Evolutionary conservation across 225 moss, liverwort and hornwort genomes (phyloP).

Genomic region (Climacium dendroides): DNA sequence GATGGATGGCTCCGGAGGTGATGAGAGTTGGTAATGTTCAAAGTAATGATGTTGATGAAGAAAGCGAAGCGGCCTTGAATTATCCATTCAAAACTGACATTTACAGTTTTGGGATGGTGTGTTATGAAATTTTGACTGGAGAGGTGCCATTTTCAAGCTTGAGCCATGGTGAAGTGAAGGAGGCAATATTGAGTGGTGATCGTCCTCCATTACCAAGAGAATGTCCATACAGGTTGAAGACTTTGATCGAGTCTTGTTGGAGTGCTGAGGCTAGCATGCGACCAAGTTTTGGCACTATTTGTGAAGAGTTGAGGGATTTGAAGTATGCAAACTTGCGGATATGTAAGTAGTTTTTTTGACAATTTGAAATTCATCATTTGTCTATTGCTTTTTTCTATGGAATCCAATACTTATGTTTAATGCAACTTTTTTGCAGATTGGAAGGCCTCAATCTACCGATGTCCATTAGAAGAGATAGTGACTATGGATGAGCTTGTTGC

Average conservation of each 20-base stretch:
- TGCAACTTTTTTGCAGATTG: background rate
- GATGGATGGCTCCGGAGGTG: background rate
- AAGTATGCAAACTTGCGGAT: background rate
- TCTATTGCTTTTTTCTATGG: background rate
- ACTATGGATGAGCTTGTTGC: constrained; percentile 25
- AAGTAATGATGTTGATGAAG: background rate
- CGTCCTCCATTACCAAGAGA: background rate
- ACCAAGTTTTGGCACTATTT: background rate
- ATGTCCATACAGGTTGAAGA: background rate
- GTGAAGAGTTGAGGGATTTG: background rate
- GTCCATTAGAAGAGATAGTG: constrained; percentile 15
- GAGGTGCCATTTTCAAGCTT: background rate
- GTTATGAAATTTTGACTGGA: background rate
- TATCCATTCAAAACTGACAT: background rate
- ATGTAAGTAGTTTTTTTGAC: background rate
- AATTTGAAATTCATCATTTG: background rate
- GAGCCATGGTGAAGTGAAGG: background rate
- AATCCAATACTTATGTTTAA: background rate
- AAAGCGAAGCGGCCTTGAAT: fast-evolving
- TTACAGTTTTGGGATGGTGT: background rate
- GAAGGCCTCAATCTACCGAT: fast-evolving
- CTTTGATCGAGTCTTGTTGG: background rate
- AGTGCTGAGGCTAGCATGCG: background rate
- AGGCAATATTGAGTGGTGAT: background rate
- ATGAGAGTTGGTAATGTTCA: background rate